Conservation (phyloP, 2,329 filamentous ascomycete species). For the Fusarium tricinctum region DNA sequence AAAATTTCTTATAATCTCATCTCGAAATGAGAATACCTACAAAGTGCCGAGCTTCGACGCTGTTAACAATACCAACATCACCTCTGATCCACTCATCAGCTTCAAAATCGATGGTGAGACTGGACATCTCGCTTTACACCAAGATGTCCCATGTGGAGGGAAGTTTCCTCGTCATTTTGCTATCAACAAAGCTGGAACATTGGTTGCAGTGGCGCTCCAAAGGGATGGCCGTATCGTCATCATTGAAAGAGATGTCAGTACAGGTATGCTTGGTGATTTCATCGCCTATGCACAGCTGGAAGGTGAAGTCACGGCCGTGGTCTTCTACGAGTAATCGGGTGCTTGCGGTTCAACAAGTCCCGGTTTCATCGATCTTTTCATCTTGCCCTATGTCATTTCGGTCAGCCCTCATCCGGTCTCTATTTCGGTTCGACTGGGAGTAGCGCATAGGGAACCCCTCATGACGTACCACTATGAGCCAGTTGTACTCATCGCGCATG, state of each 20-base stretch:
- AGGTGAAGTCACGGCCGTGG: conserved; percentile 62
- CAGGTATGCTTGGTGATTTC: conserved; percentile 68
- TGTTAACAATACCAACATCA: conserved; percentile 59
- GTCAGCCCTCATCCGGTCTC: conserved; percentile 10
- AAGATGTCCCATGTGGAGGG: conserved; percentile 75
- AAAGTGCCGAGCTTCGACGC: conserved; percentile 61
- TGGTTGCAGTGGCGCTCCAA: conserved; percentile 77
- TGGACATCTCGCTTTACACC: conserved; percentile 69
- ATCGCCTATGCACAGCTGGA: conserved; percentile 59
- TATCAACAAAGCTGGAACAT: conserved; percentile 73
- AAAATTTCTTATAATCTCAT: conserved; percentile 76
- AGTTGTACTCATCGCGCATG: neutral
- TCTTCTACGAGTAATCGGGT: conserved; percentile 60
- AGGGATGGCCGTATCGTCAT: conserved; percentile 71
- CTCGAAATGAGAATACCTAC: conserved; percentile 73
- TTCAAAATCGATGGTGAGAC: conserved; percentile 68
- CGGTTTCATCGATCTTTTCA: conserved; percentile 2
- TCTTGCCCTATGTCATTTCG: conserved; percentile 4
- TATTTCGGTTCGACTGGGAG: conserved; percentile 2
- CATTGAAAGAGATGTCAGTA: conserved; percentile 69
- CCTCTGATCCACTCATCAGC: conserved; percentile 75
- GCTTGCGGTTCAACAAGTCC: conserved; percentile 2
- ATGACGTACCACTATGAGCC: conserved; percentile 11
- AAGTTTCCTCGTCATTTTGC: conserved; percentile 75
- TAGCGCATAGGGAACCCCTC: neutral